These are phyloP conservation scores for Colletotrichum graminicola DNA, from an alignment of 2,329 filamentous ascomycete genomes.

Conservation along the genomic window DNA sequence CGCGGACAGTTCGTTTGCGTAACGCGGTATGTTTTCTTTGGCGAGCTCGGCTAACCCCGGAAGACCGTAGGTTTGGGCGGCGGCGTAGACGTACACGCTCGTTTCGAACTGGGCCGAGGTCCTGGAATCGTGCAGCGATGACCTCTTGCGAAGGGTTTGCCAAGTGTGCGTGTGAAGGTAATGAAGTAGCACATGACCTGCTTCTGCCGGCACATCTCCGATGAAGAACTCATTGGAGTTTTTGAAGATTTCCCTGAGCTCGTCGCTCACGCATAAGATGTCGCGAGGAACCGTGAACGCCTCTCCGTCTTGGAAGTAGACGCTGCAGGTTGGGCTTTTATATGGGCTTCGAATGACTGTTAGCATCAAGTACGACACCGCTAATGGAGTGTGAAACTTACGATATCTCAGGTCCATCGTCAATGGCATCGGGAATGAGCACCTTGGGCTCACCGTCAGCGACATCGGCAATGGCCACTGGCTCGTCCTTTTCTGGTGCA, in stretches of 20 bases:
- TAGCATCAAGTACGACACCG: not conserved
- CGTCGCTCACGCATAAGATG: not conserved
- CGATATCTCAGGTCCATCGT: not conserved
- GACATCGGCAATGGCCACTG: not conserved
- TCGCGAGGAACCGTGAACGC: constrained; percentile 4
- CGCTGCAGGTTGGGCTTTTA: not conserved
- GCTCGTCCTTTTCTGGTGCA: too few relatives aligned
- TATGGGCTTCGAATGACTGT: constrained; percentile 14
- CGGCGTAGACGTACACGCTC: not conserved
- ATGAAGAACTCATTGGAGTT: not conserved
- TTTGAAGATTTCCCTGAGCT: not conserved
- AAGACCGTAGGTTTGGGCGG: not conserved
- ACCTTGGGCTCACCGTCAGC: not conserved
- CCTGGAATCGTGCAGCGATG: too few relatives aligned
- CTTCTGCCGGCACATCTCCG: not conserved
- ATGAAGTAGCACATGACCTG: constrained; percentile 16
- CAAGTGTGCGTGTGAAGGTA: constrained; percentile 13
- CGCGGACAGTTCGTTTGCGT: not conserved
- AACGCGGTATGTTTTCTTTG: not conserved
- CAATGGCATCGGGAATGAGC: too few relatives aligned
- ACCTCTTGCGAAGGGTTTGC: not conserved
- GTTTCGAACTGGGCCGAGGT: not conserved
- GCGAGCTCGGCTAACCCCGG: constrained; percentile 5
- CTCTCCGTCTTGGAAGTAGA: constrained; percentile 10
- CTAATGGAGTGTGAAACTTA: not conserved